Base-by-base conservation (phyloP, 306 rosid genomes). In the Fragaria ananassa region DNA sequence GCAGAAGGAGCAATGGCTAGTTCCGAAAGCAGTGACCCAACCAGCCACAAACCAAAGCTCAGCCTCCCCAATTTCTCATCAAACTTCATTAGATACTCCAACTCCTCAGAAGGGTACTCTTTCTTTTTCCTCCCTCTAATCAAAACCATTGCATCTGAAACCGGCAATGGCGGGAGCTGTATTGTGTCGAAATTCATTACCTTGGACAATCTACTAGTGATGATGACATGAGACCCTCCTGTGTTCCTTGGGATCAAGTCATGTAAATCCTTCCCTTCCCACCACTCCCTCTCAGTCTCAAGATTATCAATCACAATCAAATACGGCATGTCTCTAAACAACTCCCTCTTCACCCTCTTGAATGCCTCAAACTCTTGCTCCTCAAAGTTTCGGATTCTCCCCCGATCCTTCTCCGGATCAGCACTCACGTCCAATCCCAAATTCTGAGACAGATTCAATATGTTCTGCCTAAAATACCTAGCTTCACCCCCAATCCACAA, bases 401-500 rank as follows among this genome's bases (percentile, higher is more conserved):
- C 96, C 17, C 96, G 83, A 63, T 90, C 97, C 34, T 79, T 88
- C 78, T 91, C 97, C 0, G 84, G 81, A 83, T 89, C 96, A 44
- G 96, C 93, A 76, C 93, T 91, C 53, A 93, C 93, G 80, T 93
- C 97, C 77, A 89, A 72, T 10, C 97, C 91, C 60, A 93, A 80
- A 72, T 76, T 74, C 56, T 81, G 70, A n/a, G 97, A 91, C 58
- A 93, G 67, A 76, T 93, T 89, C 85, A 93, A 73, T 68, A 91
- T 80, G 80, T 88, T 91, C 75, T 88, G 96, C 86, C 96, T 85
- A 31, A 93, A 86, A 60, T 91, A 87, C 67, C 91, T 78, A 77
- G 90, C 92, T 72, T 91, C 97, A 45, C 98, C 98, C 68, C 93
- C 91, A 49, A 91, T 86, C 98, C 98, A 93, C 86, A 93, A 74